phyloP scores from a whole-genome alignment of 495 filamentous ascomycete genomes.

The Penicillium roqueforti region DNA sequence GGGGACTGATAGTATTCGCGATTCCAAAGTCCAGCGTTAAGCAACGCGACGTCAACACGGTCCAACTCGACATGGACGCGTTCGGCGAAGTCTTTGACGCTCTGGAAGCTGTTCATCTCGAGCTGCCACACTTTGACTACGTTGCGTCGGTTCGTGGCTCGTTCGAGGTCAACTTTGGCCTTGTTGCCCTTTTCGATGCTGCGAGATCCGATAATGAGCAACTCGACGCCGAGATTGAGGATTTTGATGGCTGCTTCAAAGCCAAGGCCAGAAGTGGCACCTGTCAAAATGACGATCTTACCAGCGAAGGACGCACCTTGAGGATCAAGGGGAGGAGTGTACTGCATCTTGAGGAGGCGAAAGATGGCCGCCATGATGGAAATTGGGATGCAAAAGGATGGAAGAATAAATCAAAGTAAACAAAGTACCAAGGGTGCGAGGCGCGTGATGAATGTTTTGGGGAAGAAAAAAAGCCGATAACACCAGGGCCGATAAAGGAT shows the following conservation, averaged over 20 bases:
- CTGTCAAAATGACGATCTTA: slow-evolving; percentile 55
- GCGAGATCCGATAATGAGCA: slow-evolving; percentile 42
- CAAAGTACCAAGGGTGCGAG: not conserved
- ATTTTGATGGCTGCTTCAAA: slow-evolving; percentile 47
- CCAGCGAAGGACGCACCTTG: slow-evolving; percentile 36
- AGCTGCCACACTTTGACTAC: slow-evolving; percentile 51
- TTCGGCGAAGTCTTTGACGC: slow-evolving; percentile 44
- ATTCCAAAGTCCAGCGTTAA: slow-evolving; percentile 46
- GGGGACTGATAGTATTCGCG: slow-evolving; percentile 28
- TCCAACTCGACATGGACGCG: slow-evolving; percentile 35
- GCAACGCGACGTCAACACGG: slow-evolving; percentile 38
- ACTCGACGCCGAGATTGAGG: slow-evolving; percentile 38
- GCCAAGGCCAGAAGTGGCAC: slow-evolving; percentile 50
- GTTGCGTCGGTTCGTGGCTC: slow-evolving; percentile 34
- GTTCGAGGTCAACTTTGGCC: slow-evolving; percentile 45
- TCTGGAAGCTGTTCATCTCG: slow-evolving; percentile 50
- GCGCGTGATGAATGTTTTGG: not conserved
- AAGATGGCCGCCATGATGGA: slow-evolving; percentile 36
- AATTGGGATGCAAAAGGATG: not conserved
- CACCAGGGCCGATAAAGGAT: not conserved
- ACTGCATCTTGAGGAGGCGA: slow-evolving; percentile 38
- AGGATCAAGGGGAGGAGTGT: slow-evolving; percentile 36
- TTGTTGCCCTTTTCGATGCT: slow-evolving; percentile 42
- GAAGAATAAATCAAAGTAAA: not conserved
- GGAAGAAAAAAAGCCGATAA: slow-evolving; percentile 2